Evolutionary conservation across 148 eudicot genomes (phyloP).

Genomic region (Chenopodium suecicum): DNA sequence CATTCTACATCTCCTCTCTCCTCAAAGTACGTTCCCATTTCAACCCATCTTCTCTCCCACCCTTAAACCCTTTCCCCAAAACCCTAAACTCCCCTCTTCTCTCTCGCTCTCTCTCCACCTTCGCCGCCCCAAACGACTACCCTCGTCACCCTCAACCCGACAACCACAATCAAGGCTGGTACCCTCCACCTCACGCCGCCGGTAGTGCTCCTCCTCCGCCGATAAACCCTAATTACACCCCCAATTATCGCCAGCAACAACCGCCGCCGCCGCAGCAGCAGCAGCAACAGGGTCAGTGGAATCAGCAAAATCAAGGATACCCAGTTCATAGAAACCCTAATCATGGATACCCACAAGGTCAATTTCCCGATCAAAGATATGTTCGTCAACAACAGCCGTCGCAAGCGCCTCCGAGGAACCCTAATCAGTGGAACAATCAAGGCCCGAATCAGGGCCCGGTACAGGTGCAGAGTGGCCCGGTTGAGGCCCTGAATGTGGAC

Average conservation of each 20-base stretch:
- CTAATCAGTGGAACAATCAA: neutral
- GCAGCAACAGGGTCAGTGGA: constrained; percentile 30
- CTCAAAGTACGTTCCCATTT: constrained; percentile 36
- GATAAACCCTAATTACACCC: constrained; percentile 32
- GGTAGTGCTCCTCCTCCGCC: neutral
- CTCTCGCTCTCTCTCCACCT: constrained; percentile 27
- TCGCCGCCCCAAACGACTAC: constrained; percentile 17
- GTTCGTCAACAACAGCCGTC: neutral
- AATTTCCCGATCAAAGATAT: neutral
- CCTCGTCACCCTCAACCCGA: constrained; percentile 15
- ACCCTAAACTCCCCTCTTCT: constrained; percentile 19
- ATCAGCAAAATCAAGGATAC: constrained; percentile 37
- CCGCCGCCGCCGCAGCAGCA: constrained; percentile 2
- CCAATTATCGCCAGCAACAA: constrained; percentile 30
- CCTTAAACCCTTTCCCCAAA: constrained; percentile 21
- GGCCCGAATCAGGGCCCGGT: neutral
- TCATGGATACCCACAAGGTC: constrained; percentile 30
- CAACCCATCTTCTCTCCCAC: constrained; percentile 22
- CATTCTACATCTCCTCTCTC: constrained; percentile 26
- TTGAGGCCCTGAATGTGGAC: constrained; percentile 38
- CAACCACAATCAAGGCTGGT: constrained; percentile 28
- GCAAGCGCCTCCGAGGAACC: constrained; percentile 10
- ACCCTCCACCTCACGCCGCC: constrained; percentile 22
- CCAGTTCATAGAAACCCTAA: constrained; percentile 28
- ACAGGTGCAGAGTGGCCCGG: constrained; percentile 16